These are phyloP conservation scores for Raphidocelis subcapitata DNA, from an alignment of 139 green algal species.

Conservation along the genomic window DNA sequence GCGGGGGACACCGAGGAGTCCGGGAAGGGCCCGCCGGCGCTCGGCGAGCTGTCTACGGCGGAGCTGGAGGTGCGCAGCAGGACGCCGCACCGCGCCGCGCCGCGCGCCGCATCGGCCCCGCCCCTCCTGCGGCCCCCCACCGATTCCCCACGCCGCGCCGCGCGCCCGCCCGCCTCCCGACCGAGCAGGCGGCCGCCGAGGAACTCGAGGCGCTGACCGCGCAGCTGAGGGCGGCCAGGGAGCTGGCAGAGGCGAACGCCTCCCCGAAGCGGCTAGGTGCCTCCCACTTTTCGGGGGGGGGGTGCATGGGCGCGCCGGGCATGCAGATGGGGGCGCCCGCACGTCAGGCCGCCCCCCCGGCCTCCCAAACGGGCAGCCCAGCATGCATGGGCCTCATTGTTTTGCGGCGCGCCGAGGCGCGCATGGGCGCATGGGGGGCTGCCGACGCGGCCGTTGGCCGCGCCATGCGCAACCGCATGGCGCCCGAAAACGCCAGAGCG, in stretches of 20 bases:
- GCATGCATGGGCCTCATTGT: background rate
- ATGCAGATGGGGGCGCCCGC: background rate
- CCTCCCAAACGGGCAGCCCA: background rate
- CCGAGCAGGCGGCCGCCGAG: constrained; percentile 2
- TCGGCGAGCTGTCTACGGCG: no score
- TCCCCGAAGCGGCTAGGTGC: constrained; percentile 28
- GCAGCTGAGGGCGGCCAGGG: constrained; percentile 22
- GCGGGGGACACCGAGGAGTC: no score
- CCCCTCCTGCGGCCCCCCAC: no score
- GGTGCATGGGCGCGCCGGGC: background rate
- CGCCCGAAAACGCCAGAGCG: background rate
- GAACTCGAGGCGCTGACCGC: constrained; percentile 21
- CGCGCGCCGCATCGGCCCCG: no score
- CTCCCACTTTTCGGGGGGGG: no score
- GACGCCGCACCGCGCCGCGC: no score
- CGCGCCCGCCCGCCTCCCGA: background rate
- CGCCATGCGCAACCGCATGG: background rate
- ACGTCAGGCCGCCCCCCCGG: background rate
- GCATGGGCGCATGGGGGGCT: background rate
- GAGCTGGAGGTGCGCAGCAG: no score
- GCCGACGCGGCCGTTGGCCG: background rate
- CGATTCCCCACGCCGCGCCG: no score
- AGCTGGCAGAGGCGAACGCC: constrained; percentile 33
- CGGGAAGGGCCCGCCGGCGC: no score
- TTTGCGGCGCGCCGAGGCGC: background rate